These are phyloP conservation scores for Gastrodia elata DNA, from an alignment of 106 monocot species.

Conservation along the genomic window DNA sequence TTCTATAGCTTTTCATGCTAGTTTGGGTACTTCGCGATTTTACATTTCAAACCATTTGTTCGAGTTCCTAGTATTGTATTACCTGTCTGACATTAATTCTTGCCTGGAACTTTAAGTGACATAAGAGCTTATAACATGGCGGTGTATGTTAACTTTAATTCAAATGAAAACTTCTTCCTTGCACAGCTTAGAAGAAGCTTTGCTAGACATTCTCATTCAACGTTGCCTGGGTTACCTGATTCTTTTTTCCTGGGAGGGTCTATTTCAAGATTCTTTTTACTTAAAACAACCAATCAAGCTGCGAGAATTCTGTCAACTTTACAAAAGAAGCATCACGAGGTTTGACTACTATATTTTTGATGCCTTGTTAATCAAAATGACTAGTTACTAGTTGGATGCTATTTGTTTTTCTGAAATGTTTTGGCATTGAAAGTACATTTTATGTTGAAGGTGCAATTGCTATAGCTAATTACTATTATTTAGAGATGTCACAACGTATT, in stretches of 20 bases:
- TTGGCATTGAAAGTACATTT: background rate
- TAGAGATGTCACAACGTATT: background rate
- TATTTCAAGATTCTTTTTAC: conserved; percentile 22
- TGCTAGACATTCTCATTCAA: conserved; percentile 15
- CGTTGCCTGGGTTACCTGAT: conserved; percentile 25
- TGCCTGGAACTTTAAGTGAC: background rate
- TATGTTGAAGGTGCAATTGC: background rate
- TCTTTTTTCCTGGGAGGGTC: conserved; percentile 44
- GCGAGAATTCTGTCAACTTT: conserved; percentile 14
- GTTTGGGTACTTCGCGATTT: background rate
- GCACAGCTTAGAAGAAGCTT: conserved; percentile 23
- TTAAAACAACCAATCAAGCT: conserved; percentile 23
- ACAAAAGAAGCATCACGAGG: conserved; percentile 34
- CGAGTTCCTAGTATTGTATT: background rate
- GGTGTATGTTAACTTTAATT: background rate
- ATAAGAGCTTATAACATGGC: background rate
- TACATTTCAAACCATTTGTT: background rate
- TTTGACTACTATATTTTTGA: conserved; percentile 17
- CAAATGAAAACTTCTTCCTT: background rate
- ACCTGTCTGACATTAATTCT: background rate
- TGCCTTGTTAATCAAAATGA: background rate
- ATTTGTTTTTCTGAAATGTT: background rate
- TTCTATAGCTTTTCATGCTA: background rate
- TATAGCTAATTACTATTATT: background rate
- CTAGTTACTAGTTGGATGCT: background rate